Evolutionary conservation across 176 grass and related monocot genomes (phyloP).

Genomic region (Zoysia japonica): DNA sequence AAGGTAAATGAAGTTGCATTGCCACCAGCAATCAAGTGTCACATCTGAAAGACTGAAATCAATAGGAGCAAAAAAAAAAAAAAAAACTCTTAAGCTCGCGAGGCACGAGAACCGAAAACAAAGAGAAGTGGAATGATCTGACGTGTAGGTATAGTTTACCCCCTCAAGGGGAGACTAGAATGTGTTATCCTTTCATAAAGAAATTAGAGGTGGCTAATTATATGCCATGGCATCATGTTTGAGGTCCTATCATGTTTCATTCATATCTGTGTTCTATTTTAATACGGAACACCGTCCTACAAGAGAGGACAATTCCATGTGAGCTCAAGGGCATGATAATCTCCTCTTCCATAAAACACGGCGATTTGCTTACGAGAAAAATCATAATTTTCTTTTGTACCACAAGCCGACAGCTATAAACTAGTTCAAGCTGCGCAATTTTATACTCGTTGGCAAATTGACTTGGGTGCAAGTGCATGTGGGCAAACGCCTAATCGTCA

Average conservation of each 20-base stretch:
- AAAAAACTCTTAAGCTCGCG: background rate
- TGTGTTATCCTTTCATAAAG: too few relatives aligned
- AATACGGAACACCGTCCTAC: slow-evolving; percentile 30
- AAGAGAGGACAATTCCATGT: slow-evolving; percentile 48
- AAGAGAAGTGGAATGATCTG: too few relatives aligned
- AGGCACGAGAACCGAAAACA: background rate
- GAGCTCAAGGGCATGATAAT: slow-evolving; percentile 43
- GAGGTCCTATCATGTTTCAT: slow-evolving; percentile 25
- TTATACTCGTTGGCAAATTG: slow-evolving; percentile 21
- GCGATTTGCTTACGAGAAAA: slow-evolving; percentile 43
- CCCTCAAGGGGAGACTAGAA: too few relatives aligned
- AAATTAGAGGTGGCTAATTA: too few relatives aligned
- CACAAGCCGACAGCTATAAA: slow-evolving; percentile 43
- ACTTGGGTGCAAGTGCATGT: slow-evolving; percentile 55
- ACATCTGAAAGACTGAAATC: slow-evolving; percentile 3
- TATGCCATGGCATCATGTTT: background rate
- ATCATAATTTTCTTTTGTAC: background rate
- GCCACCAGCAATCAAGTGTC: background rate
- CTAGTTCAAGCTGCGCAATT: slow-evolving; percentile 20
- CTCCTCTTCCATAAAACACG: slow-evolving; percentile 38
- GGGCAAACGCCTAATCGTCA: slow-evolving; percentile 50
- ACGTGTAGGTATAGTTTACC: too few relatives aligned
- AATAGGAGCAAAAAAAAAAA: background rate
- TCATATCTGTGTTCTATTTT: slow-evolving; percentile 42
- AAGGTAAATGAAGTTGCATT: background rate